These are phyloP conservation scores for Rhododendron kiyosumense DNA, from an alignment of 148 eudicot genomes.

Conservation along the genomic window DNA sequence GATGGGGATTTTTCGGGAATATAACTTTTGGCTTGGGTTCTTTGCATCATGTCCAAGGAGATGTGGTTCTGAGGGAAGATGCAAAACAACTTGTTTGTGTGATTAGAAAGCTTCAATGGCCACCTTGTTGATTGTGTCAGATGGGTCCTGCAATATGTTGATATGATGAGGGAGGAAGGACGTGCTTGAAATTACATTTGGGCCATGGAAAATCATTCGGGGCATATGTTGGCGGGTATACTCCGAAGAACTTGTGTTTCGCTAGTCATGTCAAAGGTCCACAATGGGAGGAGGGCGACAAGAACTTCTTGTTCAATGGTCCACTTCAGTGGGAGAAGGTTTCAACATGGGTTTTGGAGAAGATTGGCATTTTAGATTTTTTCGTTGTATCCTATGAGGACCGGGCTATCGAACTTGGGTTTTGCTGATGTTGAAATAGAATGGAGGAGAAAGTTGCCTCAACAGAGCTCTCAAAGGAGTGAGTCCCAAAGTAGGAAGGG, in stretches of 20 bases:
- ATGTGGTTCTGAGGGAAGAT: neutral
- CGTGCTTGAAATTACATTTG: neutral
- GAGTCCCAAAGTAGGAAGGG: neutral
- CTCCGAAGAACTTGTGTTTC: neutral
- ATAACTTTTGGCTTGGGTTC: neutral
- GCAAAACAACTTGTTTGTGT: neutral
- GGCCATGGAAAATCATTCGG: neutral
- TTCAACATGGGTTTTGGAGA: neutral
- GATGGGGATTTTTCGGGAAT: neutral
- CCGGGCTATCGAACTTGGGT: neutral
- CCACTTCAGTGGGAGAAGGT: neutral
- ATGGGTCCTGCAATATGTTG: neutral
- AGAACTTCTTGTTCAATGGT: neutral
- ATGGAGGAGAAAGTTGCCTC: neutral
- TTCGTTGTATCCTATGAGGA: neutral
- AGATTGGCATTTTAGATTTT: neutral
- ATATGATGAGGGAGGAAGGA: neutral
- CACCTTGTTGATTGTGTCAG: neutral
- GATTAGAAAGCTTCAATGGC: neutral
- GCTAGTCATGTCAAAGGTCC: neutral
- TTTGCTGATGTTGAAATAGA: neutral
- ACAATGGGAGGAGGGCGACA: neutral
- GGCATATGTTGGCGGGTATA: neutral
- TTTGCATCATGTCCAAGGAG: neutral
- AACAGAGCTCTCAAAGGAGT: neutral